phyloP scores from a whole-genome alignment of 176 grass and related monocot genomes.

The Metroxylon sagu region DNA sequence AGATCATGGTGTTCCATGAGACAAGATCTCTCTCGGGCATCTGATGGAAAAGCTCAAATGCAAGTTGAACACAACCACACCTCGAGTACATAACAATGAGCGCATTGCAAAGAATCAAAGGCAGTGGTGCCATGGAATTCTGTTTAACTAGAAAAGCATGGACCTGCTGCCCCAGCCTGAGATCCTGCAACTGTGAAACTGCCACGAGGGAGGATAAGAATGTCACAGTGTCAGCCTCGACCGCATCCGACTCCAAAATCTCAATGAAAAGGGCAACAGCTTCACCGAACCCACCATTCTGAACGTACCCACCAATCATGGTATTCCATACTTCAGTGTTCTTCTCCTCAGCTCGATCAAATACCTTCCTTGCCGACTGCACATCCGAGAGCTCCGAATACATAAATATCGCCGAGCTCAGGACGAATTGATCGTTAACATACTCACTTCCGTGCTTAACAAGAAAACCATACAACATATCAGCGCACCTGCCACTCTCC shows the following conservation, averaged over 20 bases:
- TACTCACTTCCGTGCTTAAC: constrained; percentile 62
- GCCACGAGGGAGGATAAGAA: constrained; percentile 65
- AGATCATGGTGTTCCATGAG: constrained; percentile 95
- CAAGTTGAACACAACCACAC: constrained; percentile 43
- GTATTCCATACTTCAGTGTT: constrained; percentile 94
- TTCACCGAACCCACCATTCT: constrained; percentile 48
- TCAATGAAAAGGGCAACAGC: constrained; percentile 52
- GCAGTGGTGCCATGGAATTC: constrained; percentile 17
- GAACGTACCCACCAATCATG: constrained; percentile 75
- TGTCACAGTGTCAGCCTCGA: constrained; percentile 53
- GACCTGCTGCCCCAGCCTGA: constrained; percentile 56
- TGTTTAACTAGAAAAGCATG: constrained; percentile 70
- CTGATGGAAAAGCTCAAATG: constrained; percentile 59
- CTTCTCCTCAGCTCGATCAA: constrained; percentile 42
- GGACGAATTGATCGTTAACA: constrained; percentile 50
- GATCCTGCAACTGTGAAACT: constrained; percentile 66
- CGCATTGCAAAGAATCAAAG: constrained; percentile 72
- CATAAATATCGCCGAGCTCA: constrained; percentile 60
- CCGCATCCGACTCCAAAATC: constrained; percentile 39
- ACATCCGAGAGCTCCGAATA: constrained; percentile 42
- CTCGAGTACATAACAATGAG: constrained; percentile 81
- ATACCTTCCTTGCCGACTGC: constrained; percentile 38
- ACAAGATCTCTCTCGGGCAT: constrained; percentile 76
- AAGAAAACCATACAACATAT: constrained; percentile 55
- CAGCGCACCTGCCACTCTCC: background rate